phyloP scores from a whole-genome alignment of 352 stramenopile species.

The Saprolegnia diclina region DNA sequence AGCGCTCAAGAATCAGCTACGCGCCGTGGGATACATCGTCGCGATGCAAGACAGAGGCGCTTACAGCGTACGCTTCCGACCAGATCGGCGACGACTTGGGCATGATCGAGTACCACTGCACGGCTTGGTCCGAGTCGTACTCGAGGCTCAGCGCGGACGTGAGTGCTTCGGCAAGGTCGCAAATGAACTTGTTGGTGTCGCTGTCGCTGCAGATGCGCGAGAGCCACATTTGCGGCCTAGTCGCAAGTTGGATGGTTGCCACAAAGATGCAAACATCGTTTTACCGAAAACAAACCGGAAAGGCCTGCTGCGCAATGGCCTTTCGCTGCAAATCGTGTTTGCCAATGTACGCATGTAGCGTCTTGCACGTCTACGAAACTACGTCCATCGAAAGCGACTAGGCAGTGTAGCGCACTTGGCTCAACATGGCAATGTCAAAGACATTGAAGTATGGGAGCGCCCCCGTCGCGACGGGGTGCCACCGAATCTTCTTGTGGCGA shows the following conservation, averaged over 20 bases:
- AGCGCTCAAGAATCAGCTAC: constrained; percentile 42
- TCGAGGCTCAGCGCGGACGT: constrained; percentile 33
- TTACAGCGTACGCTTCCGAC: constrained; percentile 37
- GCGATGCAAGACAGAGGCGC: neutral
- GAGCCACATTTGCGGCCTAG: constrained; percentile 21
- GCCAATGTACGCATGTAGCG: constrained; percentile 3
- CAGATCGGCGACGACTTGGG: constrained; percentile 28
- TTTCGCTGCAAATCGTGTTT: constrained; percentile 8
- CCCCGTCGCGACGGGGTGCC: constrained; percentile 20
- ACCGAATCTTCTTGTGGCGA: constrained; percentile 2
- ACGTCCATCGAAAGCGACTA: neutral
- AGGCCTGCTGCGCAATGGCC: neutral
- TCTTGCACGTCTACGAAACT: neutral
- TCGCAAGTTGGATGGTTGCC: neutral
- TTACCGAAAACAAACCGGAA: constrained; percentile 5
- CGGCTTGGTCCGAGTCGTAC: constrained; percentile 18
- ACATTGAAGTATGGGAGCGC: constrained; percentile 39
- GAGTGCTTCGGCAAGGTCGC: constrained; percentile 52
- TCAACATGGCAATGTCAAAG: constrained; percentile 39
- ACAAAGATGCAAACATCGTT: neutral
- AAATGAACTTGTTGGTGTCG: constrained; percentile 33
- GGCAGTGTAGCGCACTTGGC: constrained; percentile 28
- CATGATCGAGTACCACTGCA: constrained; percentile 26
- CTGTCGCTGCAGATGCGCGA: constrained; percentile 10
- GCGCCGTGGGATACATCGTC: neutral